Base-by-base conservation (phyloP, 2,329 filamentous ascomycete genomes). In the Fusarium sp. region DNA sequence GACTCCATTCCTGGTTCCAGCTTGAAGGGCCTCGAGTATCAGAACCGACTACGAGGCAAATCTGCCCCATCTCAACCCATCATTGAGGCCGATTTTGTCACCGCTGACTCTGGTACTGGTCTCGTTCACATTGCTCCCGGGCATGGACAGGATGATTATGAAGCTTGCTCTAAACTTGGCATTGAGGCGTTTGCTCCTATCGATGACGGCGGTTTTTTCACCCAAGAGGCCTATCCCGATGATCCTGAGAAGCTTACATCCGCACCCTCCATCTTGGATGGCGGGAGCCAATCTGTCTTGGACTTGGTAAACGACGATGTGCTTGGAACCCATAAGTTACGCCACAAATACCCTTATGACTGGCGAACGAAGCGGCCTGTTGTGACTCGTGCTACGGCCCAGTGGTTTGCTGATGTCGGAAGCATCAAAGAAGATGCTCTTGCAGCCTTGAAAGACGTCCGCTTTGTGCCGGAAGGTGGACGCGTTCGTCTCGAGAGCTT, bases 321-420 rank as follows among this genome's bases (percentile, higher is more conserved):
- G 6, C 82, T 98, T 43, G 86, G 87, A 42, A 87, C 87, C 6
- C 91, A 97, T 73, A 85, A 85, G 60, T 91, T 95, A 77, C 86
- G 86, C 55, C 96, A 99, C 84, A 98, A 97, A 80, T 98, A 98
- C 78, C 96, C 96, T 0, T 97, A 98, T 73, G 96, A 99, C 81
- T 99, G 96, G 96, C 88, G 96, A 57, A 97, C 95, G 1, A 99
- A 98, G 81, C 87, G 92, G 72, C 96, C 96, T 2, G 91, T 99
- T 52, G 94, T 99, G 64, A 89, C 97, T 34, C 86, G 96, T 71
- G 95, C 96, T 6, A 99, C 97, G 0, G 93, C 95, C 40, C 96
- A 99, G 81, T 99, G 96, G 96, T 99, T 99, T 77, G 94, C 96
- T 14, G 93, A 98, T 79, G 93, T 98, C 4, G 93, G 87, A 16